Conservation (phyloP, 2,329 filamentous ascomycete species). For the Amauroascus niger region DNA sequence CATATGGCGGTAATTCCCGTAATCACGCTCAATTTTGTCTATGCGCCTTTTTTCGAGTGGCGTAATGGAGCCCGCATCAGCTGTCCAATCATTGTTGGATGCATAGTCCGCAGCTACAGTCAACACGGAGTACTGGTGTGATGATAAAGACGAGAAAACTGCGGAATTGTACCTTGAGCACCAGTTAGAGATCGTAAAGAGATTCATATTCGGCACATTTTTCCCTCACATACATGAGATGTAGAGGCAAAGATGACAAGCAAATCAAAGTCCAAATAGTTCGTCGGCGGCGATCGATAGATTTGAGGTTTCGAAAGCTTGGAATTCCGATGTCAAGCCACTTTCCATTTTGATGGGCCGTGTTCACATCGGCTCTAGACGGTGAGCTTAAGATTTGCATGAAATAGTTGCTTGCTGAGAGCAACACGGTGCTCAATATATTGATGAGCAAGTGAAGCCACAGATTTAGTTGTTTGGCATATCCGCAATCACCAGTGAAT, state of each 20-base stretch:
- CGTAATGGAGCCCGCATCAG: no score
- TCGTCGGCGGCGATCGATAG: not conserved
- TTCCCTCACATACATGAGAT: no score
- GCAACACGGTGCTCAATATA: constrained; percentile 25
- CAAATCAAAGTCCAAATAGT: not conserved
- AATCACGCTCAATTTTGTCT: no score
- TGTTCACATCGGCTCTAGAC: not conserved
- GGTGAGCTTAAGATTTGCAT: not conserved
- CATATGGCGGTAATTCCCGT: no score
- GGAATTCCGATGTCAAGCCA: not conserved
- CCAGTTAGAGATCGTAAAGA: no score
- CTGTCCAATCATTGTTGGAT: no score
- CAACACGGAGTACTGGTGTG: no score
- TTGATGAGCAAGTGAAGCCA: constrained; percentile 29
- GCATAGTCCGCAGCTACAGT: no score
- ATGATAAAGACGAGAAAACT: no score
- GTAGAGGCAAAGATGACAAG: not conserved
- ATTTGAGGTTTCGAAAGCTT: not conserved
- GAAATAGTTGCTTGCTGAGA: constrained; percentile 12
- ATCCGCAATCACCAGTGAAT: not conserved
- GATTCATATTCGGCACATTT: no score
- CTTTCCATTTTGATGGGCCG: not conserved
- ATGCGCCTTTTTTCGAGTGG: no score
- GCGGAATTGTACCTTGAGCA: no score
- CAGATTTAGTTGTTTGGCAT: not conserved